Base-by-base conservation (phyloP, 495 filamentous ascomycete species). In the Hypoxylon lienhwacheense region DNA sequence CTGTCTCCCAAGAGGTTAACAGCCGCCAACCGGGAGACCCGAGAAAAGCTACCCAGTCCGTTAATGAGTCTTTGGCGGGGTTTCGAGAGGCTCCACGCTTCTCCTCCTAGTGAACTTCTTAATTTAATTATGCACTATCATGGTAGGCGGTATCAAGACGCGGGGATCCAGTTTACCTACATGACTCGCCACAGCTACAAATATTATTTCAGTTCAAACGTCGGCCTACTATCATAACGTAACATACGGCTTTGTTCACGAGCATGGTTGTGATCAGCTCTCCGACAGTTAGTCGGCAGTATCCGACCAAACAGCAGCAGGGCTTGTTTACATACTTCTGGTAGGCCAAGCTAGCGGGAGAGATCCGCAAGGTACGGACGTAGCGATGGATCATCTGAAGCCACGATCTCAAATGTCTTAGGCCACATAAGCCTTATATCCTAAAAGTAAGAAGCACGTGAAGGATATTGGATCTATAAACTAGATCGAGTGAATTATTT, bases 321-420 rank as follows among this genome's bases (percentile, higher is more conserved):
- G 63, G 45, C 55, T 54, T 37, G 34, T 45, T 48, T 45, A 35
- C 45, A 44, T 42, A 29, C 3, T 49, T 32, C 29, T 53, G 34
- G 55, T 53, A 65, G 55, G 50, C 50, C 26, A 47, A 44, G 15
- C 33, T 63, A 36, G 52, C 49, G 55, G 55, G 51, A 43, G 53
- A 33, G 48, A 56, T 53, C 48, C 59, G 62, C 64, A 59, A 62
- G 61, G 50, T 66, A 66, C 64, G 64, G 53, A 61, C 65, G 62
- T 67, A 67, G 48, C 37, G 53, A 48, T 26, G 51, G 53, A 61
- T 58, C 53, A 63, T 52, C 55, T 56, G 33, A 61, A 67, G 62
- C 58, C 61, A 65, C 52, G 47, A 50, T 63, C 51, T 58, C 14
- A 19, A 33, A 55, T 67, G 65, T 67, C 51, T 67, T 53, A 65